A percentile compares a stretch with the other conserved stretches of the same genome.
phyloP scores from a whole-genome alignment of 2,329 filamentous ascomycete genomes.

The Zasmidium cellare region DNA sequence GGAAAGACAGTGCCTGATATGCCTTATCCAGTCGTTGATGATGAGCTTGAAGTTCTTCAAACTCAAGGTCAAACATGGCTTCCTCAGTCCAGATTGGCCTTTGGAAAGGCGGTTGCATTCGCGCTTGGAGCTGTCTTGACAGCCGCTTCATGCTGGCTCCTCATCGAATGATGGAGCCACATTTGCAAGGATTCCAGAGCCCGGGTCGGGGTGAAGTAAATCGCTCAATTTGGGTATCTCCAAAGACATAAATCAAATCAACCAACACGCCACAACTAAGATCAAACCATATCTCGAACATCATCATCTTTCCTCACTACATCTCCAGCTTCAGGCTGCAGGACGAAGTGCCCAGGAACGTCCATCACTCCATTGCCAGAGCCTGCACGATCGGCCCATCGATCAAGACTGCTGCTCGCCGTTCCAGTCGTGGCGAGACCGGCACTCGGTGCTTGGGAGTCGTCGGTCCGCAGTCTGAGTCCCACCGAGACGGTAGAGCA shows the following conservation, averaged over 20 bases:
- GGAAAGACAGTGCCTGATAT: constrained; percentile 20
- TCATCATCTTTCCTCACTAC: neutral
- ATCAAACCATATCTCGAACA: neutral
- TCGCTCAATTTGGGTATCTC: neutral
- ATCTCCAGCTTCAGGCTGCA: neutral
- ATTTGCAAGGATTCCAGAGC: neutral
- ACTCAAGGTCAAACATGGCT: neutral
- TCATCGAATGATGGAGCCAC: neutral
- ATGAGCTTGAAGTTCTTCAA: neutral
- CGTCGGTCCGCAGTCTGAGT: neutral
- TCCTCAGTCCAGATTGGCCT: neutral
- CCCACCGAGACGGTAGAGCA: neutral
- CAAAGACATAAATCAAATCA: neutral
- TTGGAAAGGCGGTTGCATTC: neutral
- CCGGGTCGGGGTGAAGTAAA: neutral
- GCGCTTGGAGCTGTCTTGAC: neutral
- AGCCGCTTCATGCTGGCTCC: neutral
- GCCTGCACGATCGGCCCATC: neutral
- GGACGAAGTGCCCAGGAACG: neutral
- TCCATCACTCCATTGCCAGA: neutral
- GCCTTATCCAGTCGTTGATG: constrained; percentile 18
- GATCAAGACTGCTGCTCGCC: neutral
- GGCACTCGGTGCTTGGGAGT: neutral
- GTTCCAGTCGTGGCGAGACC: neutral
- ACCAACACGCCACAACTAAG: neutral